These are phyloP conservation scores for Plasmodium sp. DNA, from an alignment of 169 alveolate genomes.

Conservation along the genomic window DNA sequence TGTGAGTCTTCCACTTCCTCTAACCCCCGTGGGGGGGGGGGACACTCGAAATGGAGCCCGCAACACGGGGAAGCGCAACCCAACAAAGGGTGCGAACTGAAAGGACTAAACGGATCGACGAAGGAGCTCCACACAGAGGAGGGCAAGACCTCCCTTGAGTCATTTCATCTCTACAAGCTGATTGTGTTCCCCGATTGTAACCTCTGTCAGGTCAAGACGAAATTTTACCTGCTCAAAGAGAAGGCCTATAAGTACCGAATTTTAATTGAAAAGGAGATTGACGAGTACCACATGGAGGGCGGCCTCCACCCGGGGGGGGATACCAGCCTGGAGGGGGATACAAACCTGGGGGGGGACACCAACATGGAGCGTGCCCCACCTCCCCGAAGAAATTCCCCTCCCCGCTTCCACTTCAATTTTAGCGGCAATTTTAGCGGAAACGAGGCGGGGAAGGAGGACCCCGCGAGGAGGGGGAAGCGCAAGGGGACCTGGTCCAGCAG, in stretches of 20 bases:
- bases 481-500: background rate
- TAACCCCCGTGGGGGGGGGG: background rate
- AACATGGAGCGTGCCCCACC: background rate
- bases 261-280: slow-evolving; percentile 20
- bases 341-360: background rate
- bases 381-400: background rate
- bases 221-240: slow-evolving; percentile 46
- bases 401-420: background rate
- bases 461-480: background rate
- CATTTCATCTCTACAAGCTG: slow-evolving; percentile 17
- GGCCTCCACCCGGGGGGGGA: too few relatives aligned
- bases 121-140: background rate
- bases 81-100: background rate
- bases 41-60: background rate
- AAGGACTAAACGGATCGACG: background rate
- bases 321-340: background rate
- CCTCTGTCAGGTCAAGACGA: slow-evolving; percentile 27
- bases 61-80: background rate
- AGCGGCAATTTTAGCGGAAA: background rate
- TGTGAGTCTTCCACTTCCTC: background rate
- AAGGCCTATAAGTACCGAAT: slow-evolving; percentile 29
- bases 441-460: background rate
- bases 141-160: background rate
- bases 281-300: background rate
- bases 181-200: slow-evolving; percentile 38